A percentile compares a stretch with the other conserved stretches of the same genome.
Evolutionary conservation across 257 asterid genomes (phyloP).

Genomic region (Scutellaria minor): DNA sequence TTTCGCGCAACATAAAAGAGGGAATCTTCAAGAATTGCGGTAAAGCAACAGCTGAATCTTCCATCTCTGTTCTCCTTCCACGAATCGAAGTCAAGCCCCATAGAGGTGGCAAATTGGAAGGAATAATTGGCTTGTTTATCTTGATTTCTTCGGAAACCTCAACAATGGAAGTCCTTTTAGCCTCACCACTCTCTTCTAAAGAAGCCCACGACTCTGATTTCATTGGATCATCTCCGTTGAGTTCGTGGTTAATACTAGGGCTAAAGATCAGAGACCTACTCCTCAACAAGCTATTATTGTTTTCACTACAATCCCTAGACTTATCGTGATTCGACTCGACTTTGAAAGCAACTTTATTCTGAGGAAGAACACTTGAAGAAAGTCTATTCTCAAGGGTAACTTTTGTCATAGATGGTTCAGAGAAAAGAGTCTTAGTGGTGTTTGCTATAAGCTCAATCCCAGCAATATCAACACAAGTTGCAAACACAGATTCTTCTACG

Average conservation of each 20-base stretch:
- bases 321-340: conserved; percentile 32
- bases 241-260: conserved; percentile 31
- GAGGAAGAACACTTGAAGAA: conserved; percentile 38
- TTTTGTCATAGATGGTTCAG: conserved; percentile 49
- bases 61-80: conserved; percentile 90
- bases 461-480: conserved; percentile 50
- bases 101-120: conserved; percentile 54
- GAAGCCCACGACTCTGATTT: conserved; percentile 37
- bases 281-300: conserved; percentile 22
- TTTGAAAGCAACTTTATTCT: conserved; percentile 40
- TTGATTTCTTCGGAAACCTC: conserved; percentile 57
- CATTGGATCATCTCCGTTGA: conserved; percentile 33
- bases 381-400: conserved; percentile 43
- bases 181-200: conserved; percentile 38
- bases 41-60: conserved; percentile 65
- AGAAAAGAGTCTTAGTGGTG: conserved; percentile 34
- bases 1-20: conserved; percentile 57
- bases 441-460: conserved; percentile 55
- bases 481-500: conserved; percentile 50
- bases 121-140: conserved; percentile 39
- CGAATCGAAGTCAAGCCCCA: conserved; percentile 78
- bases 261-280: conserved; percentile 35
- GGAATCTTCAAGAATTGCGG: conserved; percentile 68
- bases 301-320: conserved; percentile 1
- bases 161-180: conserved; percentile 46